phyloP scores from a whole-genome alignment of 2,329 filamentous ascomycete species.

The Ascocoryne sarcoides region DNA sequence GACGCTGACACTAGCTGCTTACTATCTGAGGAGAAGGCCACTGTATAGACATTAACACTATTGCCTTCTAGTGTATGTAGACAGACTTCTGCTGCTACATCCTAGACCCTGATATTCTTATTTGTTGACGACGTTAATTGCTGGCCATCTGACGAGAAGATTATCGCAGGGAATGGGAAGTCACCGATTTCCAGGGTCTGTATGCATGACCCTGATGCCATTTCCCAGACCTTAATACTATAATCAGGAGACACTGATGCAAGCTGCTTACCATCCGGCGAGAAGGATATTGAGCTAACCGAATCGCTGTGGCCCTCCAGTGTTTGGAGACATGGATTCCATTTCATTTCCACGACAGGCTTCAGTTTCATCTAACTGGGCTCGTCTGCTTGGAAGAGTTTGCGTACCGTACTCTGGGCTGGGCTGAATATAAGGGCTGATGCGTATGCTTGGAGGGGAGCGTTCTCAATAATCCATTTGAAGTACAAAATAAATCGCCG shows the following conservation, averaged over 20 bases:
- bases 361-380: neutral
- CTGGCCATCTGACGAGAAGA: neutral
- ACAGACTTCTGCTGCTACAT: neutral
- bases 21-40: constrained; percentile 13
- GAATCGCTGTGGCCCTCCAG: constrained; percentile 5
- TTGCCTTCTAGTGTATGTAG: constrained; percentile 8
- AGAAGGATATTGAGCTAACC: constrained; percentile 11
- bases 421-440: constrained; percentile 26
- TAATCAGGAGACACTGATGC: neutral
- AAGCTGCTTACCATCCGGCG: constrained; percentile 4
- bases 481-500: constrained; percentile 6
- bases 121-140: too few species aligned
- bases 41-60: constrained; percentile 1
- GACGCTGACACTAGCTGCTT: constrained; percentile 1
- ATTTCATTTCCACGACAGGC: neutral
- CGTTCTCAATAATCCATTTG: constrained; percentile 16
- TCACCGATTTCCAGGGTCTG: neutral
- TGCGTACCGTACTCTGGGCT: neutral
- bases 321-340: neutral
- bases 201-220: neutral
- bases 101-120: too few species aligned
- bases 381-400: too few species aligned
- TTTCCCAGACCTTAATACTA: neutral
- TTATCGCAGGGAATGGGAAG: neutral
- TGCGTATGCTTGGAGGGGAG: constrained; percentile 29